A percentile compares a stretch with the other conserved stretches of the same genome.
phyloP scores from a whole-genome alignment of 2,329 filamentous ascomycete genomes.

The Phialocephala sp. region DNA sequence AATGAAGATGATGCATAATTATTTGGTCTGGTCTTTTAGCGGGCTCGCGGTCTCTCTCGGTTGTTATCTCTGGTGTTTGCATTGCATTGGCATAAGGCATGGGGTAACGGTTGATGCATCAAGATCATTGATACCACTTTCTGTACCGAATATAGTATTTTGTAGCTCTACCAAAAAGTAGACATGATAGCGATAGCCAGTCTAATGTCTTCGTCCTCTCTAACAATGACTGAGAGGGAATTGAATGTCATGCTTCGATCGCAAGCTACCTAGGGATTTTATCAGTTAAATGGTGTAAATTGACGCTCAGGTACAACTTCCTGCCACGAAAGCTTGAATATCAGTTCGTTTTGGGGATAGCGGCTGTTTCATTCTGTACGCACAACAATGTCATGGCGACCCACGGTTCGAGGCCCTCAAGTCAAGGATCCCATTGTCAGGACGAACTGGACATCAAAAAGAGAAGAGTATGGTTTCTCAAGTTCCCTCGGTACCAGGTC shows the following conservation, averaged over 20 bases:
- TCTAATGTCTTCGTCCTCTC: not conserved
- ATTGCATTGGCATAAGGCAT: conserved; percentile 6
- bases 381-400: not conserved
- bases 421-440: not conserved
- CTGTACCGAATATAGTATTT: not conserved
- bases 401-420: too few species aligned
- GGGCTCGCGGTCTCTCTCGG: not conserved
- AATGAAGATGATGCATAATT: conserved; percentile 8
- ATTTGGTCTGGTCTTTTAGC: conserved; percentile 26
- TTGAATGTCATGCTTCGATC: not conserved
- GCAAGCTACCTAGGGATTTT: not conserved
- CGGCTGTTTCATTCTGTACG: not conserved
- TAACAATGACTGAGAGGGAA: not conserved
- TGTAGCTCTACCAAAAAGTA: not conserved
- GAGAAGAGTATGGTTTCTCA: not conserved
- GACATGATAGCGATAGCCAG: not conserved
- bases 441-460: not conserved
- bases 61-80: not conserved
- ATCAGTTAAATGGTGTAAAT: not conserved
- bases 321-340: not conserved
- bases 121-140: conserved; percentile 10
- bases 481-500: too few species aligned
- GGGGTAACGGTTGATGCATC: conserved; percentile 4
- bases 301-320: not conserved
- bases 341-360: not conserved